Percentiles rank a stretch among this genome's conserved stretches.
Conservation (phyloP, 805 yeast genomes). For the Metschnikowia proteae region DNA sequence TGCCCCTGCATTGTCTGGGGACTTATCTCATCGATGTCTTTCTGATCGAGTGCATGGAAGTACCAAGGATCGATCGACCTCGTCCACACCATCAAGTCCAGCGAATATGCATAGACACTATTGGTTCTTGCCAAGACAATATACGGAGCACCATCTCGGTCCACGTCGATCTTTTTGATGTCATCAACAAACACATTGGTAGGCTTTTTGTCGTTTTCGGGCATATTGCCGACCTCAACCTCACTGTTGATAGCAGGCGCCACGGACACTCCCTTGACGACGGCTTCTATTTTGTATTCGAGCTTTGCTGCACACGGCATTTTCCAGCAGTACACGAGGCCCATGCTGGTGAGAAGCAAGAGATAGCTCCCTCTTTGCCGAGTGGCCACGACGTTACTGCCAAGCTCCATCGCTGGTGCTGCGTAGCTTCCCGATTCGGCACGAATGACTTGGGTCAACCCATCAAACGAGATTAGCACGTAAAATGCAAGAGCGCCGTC, state of each 20-base stretch:
- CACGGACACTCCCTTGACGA: slow-evolving; percentile 45
- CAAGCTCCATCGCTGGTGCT: slow-evolving; percentile 51
- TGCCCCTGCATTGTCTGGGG: not conserved
- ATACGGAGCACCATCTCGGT: slow-evolving; percentile 39
- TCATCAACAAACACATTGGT: slow-evolving; percentile 9
- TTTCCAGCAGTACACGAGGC: slow-evolving; percentile 50
- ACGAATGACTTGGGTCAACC: slow-evolving; percentile 46
- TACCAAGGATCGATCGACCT: slow-evolving; percentile 47
- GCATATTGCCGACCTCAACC: slow-evolving; percentile 13
- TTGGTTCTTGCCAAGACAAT: slow-evolving; percentile 32
- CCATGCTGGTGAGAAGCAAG: slow-evolving; percentile 48
- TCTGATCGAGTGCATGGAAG: slow-evolving; percentile 13
- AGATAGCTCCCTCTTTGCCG: slow-evolving; percentile 32
- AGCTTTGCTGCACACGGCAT: slow-evolving; percentile 20
- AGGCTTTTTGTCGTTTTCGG: not conserved
- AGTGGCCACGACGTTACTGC: slow-evolving; percentile 41
- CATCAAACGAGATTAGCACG: slow-evolving; percentile 56
- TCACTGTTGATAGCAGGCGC: slow-evolving; percentile 48
- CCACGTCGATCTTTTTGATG: slow-evolving; percentile 28
- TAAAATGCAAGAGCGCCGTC: slow-evolving; percentile 39
- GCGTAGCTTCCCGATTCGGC: slow-evolving; percentile 43
- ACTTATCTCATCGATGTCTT: not conserved
- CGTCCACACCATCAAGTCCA: slow-evolving; percentile 44
- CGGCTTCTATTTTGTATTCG: slow-evolving; percentile 21
- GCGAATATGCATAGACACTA: slow-evolving; percentile 43